These are phyloP conservation scores for Lipomyces japonicus DNA, from an alignment of 805 yeast species.

Conservation along the genomic window DNA sequence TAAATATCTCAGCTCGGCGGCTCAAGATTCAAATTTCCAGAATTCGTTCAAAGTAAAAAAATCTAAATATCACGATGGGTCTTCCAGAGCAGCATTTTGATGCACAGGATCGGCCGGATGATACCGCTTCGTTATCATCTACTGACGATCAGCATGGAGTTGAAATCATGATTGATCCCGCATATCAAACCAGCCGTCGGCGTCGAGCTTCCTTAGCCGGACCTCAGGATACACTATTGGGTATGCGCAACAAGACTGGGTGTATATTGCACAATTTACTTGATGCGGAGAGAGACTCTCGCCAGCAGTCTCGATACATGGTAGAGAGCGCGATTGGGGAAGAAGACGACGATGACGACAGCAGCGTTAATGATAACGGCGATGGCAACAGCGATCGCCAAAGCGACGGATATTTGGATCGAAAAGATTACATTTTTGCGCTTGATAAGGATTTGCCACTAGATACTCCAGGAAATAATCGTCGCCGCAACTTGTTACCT, in stretches of 20 bases:
- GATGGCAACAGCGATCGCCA: background rate
- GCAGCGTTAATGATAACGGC: background rate
- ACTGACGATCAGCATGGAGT: conserved; percentile 4
- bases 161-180: conserved; percentile 19
- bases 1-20: no score
- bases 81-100: no score
- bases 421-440: background rate
- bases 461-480: background rate
- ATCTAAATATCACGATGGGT: no score
- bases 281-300: conserved; percentile 21
- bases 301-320: conserved; percentile 14
- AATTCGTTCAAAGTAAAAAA: no score
- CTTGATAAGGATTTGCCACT: background rate
- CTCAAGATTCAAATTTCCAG: no score
- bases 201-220: conserved; percentile 18
- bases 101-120: no score
- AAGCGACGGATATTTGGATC: conserved; percentile 3
- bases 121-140: no score
- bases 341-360: background rate
- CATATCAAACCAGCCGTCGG: conserved; percentile 9
- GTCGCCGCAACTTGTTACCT: no score
- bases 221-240: background rate
- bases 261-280: conserved; percentile 24
- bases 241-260: conserved; percentile 13
- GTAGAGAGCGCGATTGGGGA: background rate